Base-by-base conservation (phyloP, 2,329 filamentous ascomycete species). In the Raffaelea albimanens region DNA sequence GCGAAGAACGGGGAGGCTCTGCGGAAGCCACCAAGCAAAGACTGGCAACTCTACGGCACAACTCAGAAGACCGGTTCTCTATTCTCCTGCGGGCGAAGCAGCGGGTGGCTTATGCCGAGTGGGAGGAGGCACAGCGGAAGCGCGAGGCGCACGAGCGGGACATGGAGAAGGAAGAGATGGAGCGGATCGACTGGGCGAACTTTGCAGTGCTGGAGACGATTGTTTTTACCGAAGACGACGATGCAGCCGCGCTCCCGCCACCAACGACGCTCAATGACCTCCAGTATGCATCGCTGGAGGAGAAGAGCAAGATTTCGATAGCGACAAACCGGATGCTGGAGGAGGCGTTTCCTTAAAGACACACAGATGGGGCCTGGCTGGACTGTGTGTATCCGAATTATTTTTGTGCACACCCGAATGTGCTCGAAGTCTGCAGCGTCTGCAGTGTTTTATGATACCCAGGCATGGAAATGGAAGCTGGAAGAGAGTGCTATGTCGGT, bases 171-270 rank as follows among this genome's bases (percentile, higher is more conserved):
- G 68, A 75, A 20, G 72, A 80, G 46, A 82, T 93, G 64, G 85
- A 85, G 1, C 85, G 93, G 57, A 93, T 98, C 53, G 93, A 98
- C 65, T 98, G 93, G 93, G 87, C 95, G 60, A 91, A 97, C 62
- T 98, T 98, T 58, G 83, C 91, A 31, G 85, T 98, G 19, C 89
- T 96, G 40, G 93, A 96, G 66, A 96, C 90, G 1, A 90, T 98
- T 46, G 74, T 88, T 16, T 98, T 98, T 64, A 89, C 81, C 50
- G 90, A 95, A 56, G 78, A 80, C 36, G 93, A 98, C 63, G 90
- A 96, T 56, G 78, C 86, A 53, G 80, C 82, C 34, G 84, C 93
- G 53, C 80, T 98, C 11, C 90, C 91, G 29, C 85, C 90, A 2
- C 93, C 93, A 1, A 93, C 88, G 4, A 89, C 85, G 5, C 80